A percentile compares a stretch with the other conserved stretches of the same genome.
Conservation (phyloP, 257 asterid species). For the Nyctanthes arbortristis region DNA sequence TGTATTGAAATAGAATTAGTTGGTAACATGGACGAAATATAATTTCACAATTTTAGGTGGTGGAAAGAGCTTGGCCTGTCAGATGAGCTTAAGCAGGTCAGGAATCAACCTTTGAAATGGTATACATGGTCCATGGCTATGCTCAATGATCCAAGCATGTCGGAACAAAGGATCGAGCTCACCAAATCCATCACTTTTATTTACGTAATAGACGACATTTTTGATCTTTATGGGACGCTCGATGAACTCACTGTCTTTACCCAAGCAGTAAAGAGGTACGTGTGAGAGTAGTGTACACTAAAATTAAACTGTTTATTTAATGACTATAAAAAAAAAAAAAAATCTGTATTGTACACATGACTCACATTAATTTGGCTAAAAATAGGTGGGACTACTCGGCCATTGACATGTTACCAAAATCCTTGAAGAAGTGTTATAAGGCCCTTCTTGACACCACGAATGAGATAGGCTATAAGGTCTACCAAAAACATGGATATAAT, state of each 20-base stretch:
- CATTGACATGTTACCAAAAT: conserved; percentile 35
- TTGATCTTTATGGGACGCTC: conserved; percentile 22
- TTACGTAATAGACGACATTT: conserved; percentile 24
- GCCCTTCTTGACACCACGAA: conserved; percentile 46
- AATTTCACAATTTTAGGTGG: conserved; percentile 34
- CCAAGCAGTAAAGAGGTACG: conserved; percentile 33
- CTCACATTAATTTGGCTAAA: background rate
- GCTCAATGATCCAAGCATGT: conserved; percentile 8
- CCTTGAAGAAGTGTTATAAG: conserved; percentile 49
- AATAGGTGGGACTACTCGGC: conserved; percentile 42
- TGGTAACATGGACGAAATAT: too few relatives aligned
- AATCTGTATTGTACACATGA: too few relatives aligned
- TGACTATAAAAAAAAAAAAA: too few relatives aligned
- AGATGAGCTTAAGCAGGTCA: conserved; percentile 22
- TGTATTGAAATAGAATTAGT: too few relatives aligned
- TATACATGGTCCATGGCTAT: conserved; percentile 29
- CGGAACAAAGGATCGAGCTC: conserved; percentile 18
- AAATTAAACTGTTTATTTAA: background rate
- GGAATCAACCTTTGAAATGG: conserved; percentile 33
- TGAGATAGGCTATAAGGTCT: conserved; percentile 24
- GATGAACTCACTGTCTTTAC: conserved; percentile 31
- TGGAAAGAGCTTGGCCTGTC: conserved; percentile 37
- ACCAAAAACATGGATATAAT: conserved; percentile 33
- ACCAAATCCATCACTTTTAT: conserved; percentile 28
- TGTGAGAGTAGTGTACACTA: background rate